Conservation (phyloP, 225 moss, liverwort and hornwort species). For the Thuidium tamariscinum region DNA sequence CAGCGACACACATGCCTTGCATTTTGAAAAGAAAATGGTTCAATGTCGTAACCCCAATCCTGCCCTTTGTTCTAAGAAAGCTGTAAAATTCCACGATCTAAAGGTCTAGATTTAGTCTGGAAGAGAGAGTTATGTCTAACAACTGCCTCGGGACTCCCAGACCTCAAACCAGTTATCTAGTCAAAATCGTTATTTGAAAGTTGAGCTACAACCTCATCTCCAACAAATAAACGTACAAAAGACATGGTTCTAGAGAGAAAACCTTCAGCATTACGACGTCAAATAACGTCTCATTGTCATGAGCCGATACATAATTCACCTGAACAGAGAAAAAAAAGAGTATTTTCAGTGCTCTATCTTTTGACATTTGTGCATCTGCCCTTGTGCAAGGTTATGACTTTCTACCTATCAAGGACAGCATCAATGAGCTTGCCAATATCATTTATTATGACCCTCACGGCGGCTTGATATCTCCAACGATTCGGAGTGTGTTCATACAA, state of each 20-base stretch:
- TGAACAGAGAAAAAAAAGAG: slow-evolving; percentile 9
- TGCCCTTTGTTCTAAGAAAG: not conserved
- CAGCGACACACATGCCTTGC: not conserved
- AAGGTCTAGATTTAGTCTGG: not conserved
- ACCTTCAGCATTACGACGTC: slow-evolving; percentile 88
- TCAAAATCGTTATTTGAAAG: slow-evolving; percentile 4
- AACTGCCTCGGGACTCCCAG: not conserved
- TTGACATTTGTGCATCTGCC: not conserved
- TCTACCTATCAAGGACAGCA: not conserved
- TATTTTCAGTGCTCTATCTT: not conserved
- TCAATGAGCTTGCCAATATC: not conserved
- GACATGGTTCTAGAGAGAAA: not conserved
- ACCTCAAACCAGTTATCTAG: not conserved
- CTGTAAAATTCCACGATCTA: not conserved
- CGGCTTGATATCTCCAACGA: not conserved
- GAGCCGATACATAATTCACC: slow-evolving; percentile 98
- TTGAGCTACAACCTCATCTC: not conserved
- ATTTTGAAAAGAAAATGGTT: not conserved
- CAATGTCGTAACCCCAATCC: not conserved
- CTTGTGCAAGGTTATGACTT: not conserved
- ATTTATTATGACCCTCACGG: not conserved
- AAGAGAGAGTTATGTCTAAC: not conserved
- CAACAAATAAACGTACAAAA: not conserved
- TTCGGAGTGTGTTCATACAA: not conserved
- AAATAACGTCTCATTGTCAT: slow-evolving; percentile 92